Percentiles rank a stretch among this genome's conserved stretches.
Evolutionary conservation across 768 basidiomycete species (phyloP).

Genomic region (Pleurotus citrinopileatus): DNA sequence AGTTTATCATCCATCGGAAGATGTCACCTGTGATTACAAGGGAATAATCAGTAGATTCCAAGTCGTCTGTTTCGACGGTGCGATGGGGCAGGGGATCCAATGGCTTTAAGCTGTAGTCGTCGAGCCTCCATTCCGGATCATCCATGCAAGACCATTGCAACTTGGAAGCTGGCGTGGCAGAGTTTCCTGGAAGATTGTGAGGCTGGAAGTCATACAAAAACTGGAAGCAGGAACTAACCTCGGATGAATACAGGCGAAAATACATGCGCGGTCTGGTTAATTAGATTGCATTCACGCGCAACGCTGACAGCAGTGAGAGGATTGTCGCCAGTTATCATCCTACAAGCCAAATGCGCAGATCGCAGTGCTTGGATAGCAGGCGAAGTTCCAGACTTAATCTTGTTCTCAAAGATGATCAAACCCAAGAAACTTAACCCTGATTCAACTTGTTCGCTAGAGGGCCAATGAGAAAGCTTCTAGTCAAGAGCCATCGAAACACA

Average conservation of each 20-base stretch:
- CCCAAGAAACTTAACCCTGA: conserved; percentile 88
- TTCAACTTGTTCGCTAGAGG: conserved; percentile 89
- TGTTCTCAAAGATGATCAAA: conserved; percentile 96
- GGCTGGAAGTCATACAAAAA: not conserved
- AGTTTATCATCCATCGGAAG: conserved; percentile 97
- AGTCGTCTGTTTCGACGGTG: conserved; percentile 66
- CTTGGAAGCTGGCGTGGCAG: conserved; percentile 49
- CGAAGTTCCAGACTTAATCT: conserved; percentile 88
- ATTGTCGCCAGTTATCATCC: conserved; percentile 99
- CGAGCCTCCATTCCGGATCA: conserved; percentile 79
- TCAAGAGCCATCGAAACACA: too few relatives aligned
- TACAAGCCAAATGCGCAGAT: conserved; percentile 85
- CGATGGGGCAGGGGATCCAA: conserved; percentile 66
- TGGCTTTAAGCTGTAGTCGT: conserved; percentile 86
- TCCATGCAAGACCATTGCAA: conserved; percentile 94
- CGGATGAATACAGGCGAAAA: conserved; percentile 78
- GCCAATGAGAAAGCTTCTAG: conserved; percentile 8
- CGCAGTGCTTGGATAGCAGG: conserved; percentile 89
- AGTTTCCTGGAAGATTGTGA: conserved; percentile 43
- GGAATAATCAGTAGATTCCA: conserved; percentile 83
- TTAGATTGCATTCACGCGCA: conserved; percentile 87
- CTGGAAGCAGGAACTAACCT: conserved; percentile 40
- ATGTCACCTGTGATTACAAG: conserved; percentile 93
- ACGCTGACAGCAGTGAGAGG: conserved; percentile 96
- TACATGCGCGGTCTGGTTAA: conserved; percentile 86